These are phyloP conservation scores for Penicillium sclerotiorum DNA, from an alignment of 2,329 filamentous ascomycete genomes.

Conservation along the genomic window DNA sequence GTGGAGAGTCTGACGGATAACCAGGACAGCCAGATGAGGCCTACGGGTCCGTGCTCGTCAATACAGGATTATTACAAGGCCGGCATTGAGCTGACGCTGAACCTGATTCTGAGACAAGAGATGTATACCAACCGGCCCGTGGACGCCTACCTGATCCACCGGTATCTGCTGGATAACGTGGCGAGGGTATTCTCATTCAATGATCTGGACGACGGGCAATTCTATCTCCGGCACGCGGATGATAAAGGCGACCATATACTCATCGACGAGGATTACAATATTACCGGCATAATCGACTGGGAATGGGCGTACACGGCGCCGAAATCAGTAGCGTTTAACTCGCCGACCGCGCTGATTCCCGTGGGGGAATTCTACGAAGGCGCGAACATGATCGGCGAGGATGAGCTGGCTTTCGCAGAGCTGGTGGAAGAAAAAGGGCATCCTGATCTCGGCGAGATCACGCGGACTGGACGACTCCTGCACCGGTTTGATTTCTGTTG, in stretches of 20 bases:
- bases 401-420: not conserved
- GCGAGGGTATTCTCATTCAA: not conserved
- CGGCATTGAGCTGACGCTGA: not conserved
- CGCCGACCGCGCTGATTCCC: constrained; percentile 1
- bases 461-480: not conserved
- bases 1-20: not conserved
- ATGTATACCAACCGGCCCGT: not conserved
- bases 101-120: constrained; percentile 2
- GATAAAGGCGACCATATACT: constrained; percentile 8
- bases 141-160: constrained; percentile 1
- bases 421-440: constrained; percentile 1
- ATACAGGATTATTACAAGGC: not conserved
- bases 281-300: constrained; percentile 7
- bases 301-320: constrained; percentile 7
- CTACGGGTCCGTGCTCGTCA: not conserved
- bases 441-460: constrained; percentile 1
- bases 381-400: not conserved
- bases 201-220: not conserved
- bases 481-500: constrained; percentile 3
- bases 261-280: constrained; percentile 7
- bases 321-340: constrained; percentile 5
- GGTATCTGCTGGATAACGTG: constrained; percentile 1
- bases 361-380: constrained; percentile 1
- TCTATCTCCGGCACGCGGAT: constrained; percentile 5
- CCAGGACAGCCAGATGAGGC: not conserved